Conservation (phyloP, 2,329 filamentous ascomycete species). For the Pseudogymnoascus sp. region DNA sequence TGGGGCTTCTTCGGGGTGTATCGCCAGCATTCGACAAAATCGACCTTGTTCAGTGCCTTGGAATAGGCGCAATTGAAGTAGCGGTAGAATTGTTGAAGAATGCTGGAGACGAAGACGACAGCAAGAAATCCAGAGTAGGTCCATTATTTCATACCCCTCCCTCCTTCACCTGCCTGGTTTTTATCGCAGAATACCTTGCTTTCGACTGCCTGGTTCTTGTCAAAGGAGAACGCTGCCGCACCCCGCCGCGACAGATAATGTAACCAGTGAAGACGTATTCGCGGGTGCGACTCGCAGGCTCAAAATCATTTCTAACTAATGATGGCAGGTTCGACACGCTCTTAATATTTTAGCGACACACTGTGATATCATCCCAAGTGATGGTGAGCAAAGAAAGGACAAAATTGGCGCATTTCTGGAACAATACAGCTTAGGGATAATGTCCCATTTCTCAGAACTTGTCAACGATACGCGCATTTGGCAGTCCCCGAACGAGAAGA, state of each 20-base stretch:
- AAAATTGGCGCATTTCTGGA: slow-evolving; percentile 69
- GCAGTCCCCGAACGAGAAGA: slow-evolving; percentile 58
- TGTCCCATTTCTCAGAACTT: slow-evolving; percentile 69
- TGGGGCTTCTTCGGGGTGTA: slow-evolving; percentile 58
- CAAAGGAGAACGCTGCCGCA: neutral
- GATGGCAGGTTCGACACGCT: slow-evolving; percentile 23
- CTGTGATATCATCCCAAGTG: slow-evolving; percentile 34
- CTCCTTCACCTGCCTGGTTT: neutral
- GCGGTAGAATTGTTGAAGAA: slow-evolving; percentile 76
- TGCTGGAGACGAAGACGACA: slow-evolving; percentile 58
- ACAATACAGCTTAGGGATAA: slow-evolving; percentile 75
- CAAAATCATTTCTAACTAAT: slow-evolving; percentile 10
- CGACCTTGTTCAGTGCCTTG: slow-evolving; percentile 60
- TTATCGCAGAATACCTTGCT: neutral
- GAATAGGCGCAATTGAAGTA: slow-evolving; percentile 65
- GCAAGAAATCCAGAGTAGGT: slow-evolving; percentile 49
- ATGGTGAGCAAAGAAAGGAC: slow-evolving; percentile 31
- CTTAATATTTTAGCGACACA: slow-evolving; percentile 37
- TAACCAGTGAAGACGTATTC: neutral
- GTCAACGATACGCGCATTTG: slow-evolving; percentile 60
- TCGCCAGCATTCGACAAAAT: slow-evolving; percentile 61
- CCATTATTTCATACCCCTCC: neutral
- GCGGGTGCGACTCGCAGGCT: neutral
- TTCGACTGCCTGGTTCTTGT: neutral
- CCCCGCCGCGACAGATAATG: neutral